Evolutionary conservation across 345 rosid species (phyloP), one percentile per base, ranked within the genome.

Genomic region (Euphorbia pulcherrima): DNA sequence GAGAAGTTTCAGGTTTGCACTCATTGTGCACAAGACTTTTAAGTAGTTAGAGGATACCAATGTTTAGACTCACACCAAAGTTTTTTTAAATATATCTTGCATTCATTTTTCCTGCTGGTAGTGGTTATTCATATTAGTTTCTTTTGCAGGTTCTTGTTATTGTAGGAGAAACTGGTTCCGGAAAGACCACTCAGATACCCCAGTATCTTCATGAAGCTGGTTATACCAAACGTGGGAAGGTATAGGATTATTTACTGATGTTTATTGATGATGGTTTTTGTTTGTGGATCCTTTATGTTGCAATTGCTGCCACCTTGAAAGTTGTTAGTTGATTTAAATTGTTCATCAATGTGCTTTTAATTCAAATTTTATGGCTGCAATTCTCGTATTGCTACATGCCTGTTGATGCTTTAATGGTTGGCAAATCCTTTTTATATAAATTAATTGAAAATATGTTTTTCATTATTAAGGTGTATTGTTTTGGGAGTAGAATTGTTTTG

Each of bases 91-190:
- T n/a, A 23, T 60, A 10, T n/a, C 51, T 7, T 28, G 16, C 11
- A 27, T 29, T 30, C 28, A 4, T 70, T 26, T 8, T 23, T 62
- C 24, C 68, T 39, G 17, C 21, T 60, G 67, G n/a, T n/a, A n/a
- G n/a, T n/a, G n/a, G 18, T 55, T 41, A 21, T 59, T 18, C 56
- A 67, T 20, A 21, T 37, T 66, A 68, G 44, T 69, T 41, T 62
- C 23, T 44, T 18, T 39, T 78, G 48, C 67, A 92, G 98, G 90
- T 94, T 76, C 90, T 94, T 81, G 87, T 94, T 61, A 94, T 91
- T 58, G 97, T 94, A 26, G 99, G 99, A 73, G 99, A 94, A 80
- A 94, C 99, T 69, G 97, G 97, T 74, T 93, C 98, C 30, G 98
- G 98, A 64, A 92, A 92, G 86, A 92, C 98, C 51, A 92, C 98